Percentiles rank a stretch among this genome's conserved stretches.
These are phyloP conservation scores for Kodamaea ohmeri DNA, from an alignment of 1,139 yeast genomes.

Conservation along the genomic window DNA sequence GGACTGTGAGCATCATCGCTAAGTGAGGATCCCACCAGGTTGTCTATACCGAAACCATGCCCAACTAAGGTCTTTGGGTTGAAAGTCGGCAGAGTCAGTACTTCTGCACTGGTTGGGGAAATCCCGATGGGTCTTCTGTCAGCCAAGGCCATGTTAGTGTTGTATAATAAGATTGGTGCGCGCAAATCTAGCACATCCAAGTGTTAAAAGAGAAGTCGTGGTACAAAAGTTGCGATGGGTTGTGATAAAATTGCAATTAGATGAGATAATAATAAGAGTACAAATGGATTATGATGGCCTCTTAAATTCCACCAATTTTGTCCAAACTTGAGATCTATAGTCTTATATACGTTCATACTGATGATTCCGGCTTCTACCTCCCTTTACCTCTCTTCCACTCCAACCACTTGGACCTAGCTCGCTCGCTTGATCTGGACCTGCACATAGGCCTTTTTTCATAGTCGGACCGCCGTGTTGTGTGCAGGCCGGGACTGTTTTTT, in stretches of 20 bases:
- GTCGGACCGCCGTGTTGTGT: background rate
- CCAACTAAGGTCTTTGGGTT: slow-evolving; percentile 39
- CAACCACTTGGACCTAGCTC: too few relatives aligned
- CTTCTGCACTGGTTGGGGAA: slow-evolving; percentile 37
- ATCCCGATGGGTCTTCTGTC: slow-evolving; percentile 56
- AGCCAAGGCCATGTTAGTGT: slow-evolving; percentile 48
- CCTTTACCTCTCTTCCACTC: background rate
- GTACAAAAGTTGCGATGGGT: slow-evolving; percentile 7
- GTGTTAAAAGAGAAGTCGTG: slow-evolving; percentile 1
- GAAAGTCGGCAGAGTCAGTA: slow-evolving; percentile 47
- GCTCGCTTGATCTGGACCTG: background rate
- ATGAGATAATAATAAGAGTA: slow-evolving; percentile 5
- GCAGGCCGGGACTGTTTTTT: slow-evolving; percentile 5
- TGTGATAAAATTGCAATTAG: slow-evolving; percentile 7
- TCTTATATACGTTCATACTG: too few relatives aligned
- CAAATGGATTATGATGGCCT: slow-evolving; percentile 2
- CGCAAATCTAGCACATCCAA: slow-evolving; percentile 11
- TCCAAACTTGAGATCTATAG: too few relatives aligned
- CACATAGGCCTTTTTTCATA: background rate
- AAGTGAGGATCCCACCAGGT: background rate
- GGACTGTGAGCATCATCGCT: slow-evolving; percentile 12
- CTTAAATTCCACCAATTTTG: too few relatives aligned
- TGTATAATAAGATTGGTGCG: slow-evolving; percentile 3
- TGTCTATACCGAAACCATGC: slow-evolving; percentile 11
- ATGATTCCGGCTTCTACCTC: too few relatives aligned